phyloP scores from a whole-genome alignment of 1,284 basidiomycete genomes.

The Neolentinus lepideus region DNA sequence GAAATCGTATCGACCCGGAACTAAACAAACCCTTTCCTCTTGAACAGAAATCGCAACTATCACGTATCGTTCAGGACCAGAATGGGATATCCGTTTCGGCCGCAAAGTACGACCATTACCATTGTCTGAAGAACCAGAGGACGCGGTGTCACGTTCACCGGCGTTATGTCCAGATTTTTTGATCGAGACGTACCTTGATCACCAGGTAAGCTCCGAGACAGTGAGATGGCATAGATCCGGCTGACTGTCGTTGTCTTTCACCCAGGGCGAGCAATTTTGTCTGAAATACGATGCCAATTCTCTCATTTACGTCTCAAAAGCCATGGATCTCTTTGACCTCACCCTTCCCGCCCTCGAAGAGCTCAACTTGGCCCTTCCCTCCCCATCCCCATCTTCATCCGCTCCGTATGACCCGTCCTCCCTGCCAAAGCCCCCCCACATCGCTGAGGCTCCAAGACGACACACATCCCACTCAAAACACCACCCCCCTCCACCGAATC shows the following conservation, averaged over 20 bases:
- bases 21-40: conserved; percentile 5
- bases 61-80: conserved; percentile 97
- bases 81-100: conserved; percentile 97
- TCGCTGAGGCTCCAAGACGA: neutral
- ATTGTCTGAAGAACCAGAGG: conserved; percentile 23
- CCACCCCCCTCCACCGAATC: conserved; percentile 61
- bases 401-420: conserved; percentile 15
- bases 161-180: conserved; percentile 95
- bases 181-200: conserved; percentile 98
- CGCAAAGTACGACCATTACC: conserved; percentile 55
- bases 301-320: conserved; percentile 96
- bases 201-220: conserved; percentile 54
- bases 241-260: too few species aligned
- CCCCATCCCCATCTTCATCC: conserved; percentile 19
- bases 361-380: conserved; percentile 43
- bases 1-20: neutral
- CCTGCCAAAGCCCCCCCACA: conserved; percentile 18
- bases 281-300: conserved; percentile 99
- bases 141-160: conserved; percentile 39
- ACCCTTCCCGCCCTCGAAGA: conserved; percentile 71
- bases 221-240: neutral
- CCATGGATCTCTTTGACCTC: conserved; percentile 99
- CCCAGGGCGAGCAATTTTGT: conserved; percentile 89
- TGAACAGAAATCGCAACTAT: conserved; percentile 93
- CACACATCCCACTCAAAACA: conserved; percentile 52